These are phyloP conservation scores for Capronia coronata DNA, from an alignment of 2,329 filamentous ascomycete species.

Conservation along the genomic window DNA sequence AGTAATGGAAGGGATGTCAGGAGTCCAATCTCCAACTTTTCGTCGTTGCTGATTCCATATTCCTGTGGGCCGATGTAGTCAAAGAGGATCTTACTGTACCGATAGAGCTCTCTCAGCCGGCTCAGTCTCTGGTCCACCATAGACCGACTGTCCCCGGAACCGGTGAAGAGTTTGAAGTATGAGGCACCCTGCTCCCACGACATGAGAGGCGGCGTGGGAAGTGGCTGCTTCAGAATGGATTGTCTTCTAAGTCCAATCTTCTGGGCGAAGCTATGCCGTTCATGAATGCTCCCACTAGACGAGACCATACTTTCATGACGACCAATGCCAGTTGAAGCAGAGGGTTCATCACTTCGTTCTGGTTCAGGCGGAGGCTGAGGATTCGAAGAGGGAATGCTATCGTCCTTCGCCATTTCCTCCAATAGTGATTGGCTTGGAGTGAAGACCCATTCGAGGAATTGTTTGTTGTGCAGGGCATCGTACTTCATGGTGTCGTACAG, in stretches of 20 bases:
- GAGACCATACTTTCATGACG: slow-evolving; percentile 21
- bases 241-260: slow-evolving; percentile 47
- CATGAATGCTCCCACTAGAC: slow-evolving; percentile 16
- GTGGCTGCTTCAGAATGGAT: slow-evolving; percentile 42
- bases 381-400: slow-evolving; percentile 17
- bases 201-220: slow-evolving; percentile 43
- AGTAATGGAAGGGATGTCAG: slow-evolving; percentile 87
- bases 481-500: slow-evolving; percentile 99
- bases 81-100: slow-evolving; percentile 87
- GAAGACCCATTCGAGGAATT: slow-evolving; percentile 96
- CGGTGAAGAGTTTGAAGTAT: slow-evolving; percentile 87
- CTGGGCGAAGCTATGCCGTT: slow-evolving; percentile 34
- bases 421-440: slow-evolving; percentile 63
- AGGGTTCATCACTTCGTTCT: slow-evolving; percentile 17
- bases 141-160: slow-evolving; percentile 64
- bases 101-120: slow-evolving; percentile 86
- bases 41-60: slow-evolving; percentile 89
- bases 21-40: slow-evolving; percentile 97
- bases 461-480: slow-evolving; percentile 90
- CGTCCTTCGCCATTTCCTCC: slow-evolving; percentile 28
- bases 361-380: slow-evolving; percentile 19
- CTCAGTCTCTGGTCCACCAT: slow-evolving; percentile 80
- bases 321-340: slow-evolving; percentile 4
- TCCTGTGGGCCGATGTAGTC: slow-evolving; percentile 98
- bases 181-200: slow-evolving; percentile 55